Evolutionary conservation across 805 yeast species (phyloP).

Genomic region (Wickerhamiella occidentalis): DNA sequence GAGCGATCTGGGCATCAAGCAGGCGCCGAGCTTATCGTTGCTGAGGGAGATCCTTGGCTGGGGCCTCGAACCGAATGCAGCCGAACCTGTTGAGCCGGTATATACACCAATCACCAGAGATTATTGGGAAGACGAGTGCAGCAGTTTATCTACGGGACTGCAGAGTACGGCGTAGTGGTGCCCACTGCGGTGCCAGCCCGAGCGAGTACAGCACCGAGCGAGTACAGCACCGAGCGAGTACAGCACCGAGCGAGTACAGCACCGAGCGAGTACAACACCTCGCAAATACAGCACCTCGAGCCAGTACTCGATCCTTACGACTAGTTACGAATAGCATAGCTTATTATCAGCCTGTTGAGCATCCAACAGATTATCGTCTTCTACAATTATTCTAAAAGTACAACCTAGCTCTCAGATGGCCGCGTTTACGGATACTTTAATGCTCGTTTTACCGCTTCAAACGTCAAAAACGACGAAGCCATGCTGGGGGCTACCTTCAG

Average conservation of each 20-base stretch:
- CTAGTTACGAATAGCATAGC: no score
- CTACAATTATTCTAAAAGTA: no score
- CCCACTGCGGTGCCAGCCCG: no score
- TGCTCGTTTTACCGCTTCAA: slow-evolving; percentile 53
- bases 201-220: no score
- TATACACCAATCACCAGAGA: not conserved
- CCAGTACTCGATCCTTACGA: no score
- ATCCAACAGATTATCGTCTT: no score
- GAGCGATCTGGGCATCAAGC: not conserved
- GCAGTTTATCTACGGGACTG: slow-evolving; percentile 1
- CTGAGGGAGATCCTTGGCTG: slow-evolving; percentile 1
- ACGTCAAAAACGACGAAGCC: slow-evolving; percentile 91
- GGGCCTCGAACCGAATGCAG: not conserved
- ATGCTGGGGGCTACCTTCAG: slow-evolving; percentile 88
- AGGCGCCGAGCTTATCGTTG: slow-evolving; percentile 2
- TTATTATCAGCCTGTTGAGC: no score
- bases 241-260: no score
- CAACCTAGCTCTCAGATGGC: no score
- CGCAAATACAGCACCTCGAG: no score
- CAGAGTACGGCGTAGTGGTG: not conserved
- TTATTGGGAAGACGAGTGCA: slow-evolving; percentile 3
- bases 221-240: no score
- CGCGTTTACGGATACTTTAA: not conserved
- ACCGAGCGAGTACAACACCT: no score
- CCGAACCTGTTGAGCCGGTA: not conserved